A percentile compares a stretch with the other conserved stretches of the same genome.
Evolutionary conservation across 805 yeast species (phyloP).

Genomic region (Diddensiella santjacobensis): DNA sequence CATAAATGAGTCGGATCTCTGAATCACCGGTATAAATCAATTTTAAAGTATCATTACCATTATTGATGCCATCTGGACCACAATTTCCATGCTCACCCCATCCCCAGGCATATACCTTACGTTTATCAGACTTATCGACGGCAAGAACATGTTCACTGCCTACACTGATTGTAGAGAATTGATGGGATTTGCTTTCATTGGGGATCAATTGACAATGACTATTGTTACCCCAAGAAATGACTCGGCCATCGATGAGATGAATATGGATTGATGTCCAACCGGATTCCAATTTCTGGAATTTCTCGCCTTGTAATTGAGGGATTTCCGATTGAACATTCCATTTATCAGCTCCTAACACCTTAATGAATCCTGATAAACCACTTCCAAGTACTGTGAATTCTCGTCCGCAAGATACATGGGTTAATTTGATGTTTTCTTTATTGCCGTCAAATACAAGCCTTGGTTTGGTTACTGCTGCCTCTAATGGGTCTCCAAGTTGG

Average conservation of each 20-base stretch:
- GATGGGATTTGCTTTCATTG: conserved; percentile 3
- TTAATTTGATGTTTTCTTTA: conserved; percentile 3
- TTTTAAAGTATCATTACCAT: conserved; percentile 1
- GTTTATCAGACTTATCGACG: conserved; percentile 21
- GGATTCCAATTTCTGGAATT: conserved; percentile 33
- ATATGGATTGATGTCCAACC: conserved; percentile 85
- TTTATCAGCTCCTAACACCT: conserved; percentile 38
- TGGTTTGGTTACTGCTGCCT: conserved; percentile 12
- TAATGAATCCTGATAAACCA: conserved; percentile 17
- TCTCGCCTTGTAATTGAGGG: neutral
- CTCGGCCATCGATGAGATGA: conserved; percentile 20
- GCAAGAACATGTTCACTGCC: conserved; percentile 88
- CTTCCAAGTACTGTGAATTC: conserved; percentile 49
- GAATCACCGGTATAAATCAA: neutral
- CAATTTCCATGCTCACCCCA: conserved; percentile 99
- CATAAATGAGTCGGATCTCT: conserved; percentile 11
- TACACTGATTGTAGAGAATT: conserved; percentile 35
- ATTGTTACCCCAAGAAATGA: conserved; percentile 66
- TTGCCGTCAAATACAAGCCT: conserved; percentile 2
- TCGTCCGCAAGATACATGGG: conserved; percentile 46
- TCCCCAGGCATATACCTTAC: conserved; percentile 74
- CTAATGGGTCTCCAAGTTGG: conserved; percentile 38
- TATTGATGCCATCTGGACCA: conserved; percentile 40
- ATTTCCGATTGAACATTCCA: conserved; percentile 9
- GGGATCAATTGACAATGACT: conserved; percentile 64